Base-by-base conservation (phyloP, 495 filamentous ascomycete species). In the Aspergillus affinis region DNA sequence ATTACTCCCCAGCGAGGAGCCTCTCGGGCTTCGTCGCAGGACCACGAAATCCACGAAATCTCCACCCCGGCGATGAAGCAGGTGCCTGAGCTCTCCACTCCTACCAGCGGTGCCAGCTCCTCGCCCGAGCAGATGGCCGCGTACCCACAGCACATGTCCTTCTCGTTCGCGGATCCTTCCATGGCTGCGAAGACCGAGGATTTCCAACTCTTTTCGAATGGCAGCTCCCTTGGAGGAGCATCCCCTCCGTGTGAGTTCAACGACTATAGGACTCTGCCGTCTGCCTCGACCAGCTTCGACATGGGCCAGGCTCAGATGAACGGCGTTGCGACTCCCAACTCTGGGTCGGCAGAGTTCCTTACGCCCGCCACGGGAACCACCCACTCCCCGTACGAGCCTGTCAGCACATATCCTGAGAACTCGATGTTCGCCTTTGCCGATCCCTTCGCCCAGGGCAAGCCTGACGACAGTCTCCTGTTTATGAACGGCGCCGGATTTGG, bases 11-110 rank as follows among this genome's bases (percentile, higher is more conserved):
- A 60, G 51, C 53, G 45, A 30, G 49, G 30, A 3, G 51, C 55
- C 15, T 26, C 47, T 9, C 55, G 50, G 23, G 12, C 61, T 13
- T 55, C 57, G 15, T 60, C 61, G 2, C 58, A 65, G 44, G 57
- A 45, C 29, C 30, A 53, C 32, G 30, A 36, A 19, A 41, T 51
- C 29, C 30, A 53, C 32, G 30, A 36, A 19, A 41, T 51, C 23
- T 23, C 47, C 47, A 49, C 55, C 23, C 55, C 55, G 8, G 45
- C 18, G 17, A 23, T 47, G 19, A 29, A 41, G 18, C 46, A 27
- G n/a, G 32, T 27, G 46, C 27, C 8, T 17, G 46, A 50, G 26
- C 41, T 48, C 47, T 47, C 54, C 13, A 58, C 55, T 19, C 55
- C 55, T 4, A 19, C 27, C 9, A 50, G 47, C 26, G 27, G 47